Conservation (phyloP, 768 basidiomycete species). For the Trametes maxima region DNA sequence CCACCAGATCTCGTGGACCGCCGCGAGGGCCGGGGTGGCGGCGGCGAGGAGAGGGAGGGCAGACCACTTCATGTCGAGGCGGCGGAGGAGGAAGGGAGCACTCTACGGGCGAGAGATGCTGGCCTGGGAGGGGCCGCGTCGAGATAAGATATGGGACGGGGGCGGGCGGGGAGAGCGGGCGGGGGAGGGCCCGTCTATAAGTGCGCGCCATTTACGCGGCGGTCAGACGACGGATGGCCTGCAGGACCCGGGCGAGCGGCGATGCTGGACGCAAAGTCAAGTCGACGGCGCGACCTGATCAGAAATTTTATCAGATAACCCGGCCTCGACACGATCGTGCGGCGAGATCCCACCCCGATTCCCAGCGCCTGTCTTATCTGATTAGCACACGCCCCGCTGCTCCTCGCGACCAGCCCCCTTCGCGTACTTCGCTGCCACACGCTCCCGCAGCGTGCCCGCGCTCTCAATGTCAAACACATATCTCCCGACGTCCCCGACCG, state of each 20-base stretch:
- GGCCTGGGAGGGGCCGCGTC: conserved; percentile 8
- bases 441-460: neutral
- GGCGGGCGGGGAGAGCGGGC: conserved; percentile 13
- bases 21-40: conserved; percentile 53
- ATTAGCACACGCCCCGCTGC: conserved; percentile 2
- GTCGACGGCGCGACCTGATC: neutral
- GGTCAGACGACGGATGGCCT: conserved; percentile 6
- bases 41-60: conserved; percentile 34
- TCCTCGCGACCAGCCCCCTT: neutral
- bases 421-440: neutral
- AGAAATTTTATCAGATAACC: conserved; percentile 26
- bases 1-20: conserved; percentile 82
- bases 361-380: conserved; percentile 20
- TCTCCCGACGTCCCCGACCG: neutral
- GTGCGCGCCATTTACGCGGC: conserved; percentile 14
- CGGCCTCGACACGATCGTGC: neutral
- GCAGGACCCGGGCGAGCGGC: neutral
- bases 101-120: conserved; percentile 12
- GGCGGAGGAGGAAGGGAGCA: neutral
- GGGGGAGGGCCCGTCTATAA: conserved; percentile 10
- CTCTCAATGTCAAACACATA: neutral
- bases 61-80: conserved; percentile 24
- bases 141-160: conserved; percentile 10
- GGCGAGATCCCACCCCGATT: conserved; percentile 10
- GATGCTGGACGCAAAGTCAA: neutral